Conservation (phyloP, 805 yeast species). For the Jamesozyma rosinii region DNA sequence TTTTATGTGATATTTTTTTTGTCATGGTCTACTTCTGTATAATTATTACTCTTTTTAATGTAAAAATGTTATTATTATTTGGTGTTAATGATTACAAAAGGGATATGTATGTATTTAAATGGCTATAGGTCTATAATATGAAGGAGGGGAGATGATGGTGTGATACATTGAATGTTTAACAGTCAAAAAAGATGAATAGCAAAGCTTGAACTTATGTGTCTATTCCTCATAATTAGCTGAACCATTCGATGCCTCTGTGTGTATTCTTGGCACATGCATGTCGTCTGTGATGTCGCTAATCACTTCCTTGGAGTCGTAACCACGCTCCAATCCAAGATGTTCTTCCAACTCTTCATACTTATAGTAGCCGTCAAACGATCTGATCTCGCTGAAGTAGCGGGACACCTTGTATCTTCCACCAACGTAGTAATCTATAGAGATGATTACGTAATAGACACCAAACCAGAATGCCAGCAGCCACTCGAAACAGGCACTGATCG, state of each 20-base stretch:
- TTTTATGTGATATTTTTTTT: too few relatives aligned
- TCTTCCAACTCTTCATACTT: conserved; percentile 17
- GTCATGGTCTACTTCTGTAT: too few relatives aligned
- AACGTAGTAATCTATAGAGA: conserved; percentile 63
- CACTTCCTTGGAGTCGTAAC: not conserved
- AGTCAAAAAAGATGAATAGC: too few relatives aligned
- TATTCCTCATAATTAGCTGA: not conserved
- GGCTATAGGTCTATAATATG: not conserved
- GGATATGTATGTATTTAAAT: too few relatives aligned
- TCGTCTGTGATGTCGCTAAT: not conserved
- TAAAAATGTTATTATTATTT: not conserved
- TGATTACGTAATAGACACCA: conserved; percentile 53
- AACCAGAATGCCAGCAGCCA: conserved; percentile 86
- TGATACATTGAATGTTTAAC: too few relatives aligned
- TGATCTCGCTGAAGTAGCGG: conserved; percentile 24
- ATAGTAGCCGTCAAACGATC: conserved; percentile 22
- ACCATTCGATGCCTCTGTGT: not conserved
- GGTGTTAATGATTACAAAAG: too few relatives aligned
- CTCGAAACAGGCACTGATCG: conserved; percentile 59
- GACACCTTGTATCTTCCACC: conserved; percentile 37
- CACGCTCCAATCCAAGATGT: not conserved
- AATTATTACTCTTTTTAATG: too few relatives aligned
- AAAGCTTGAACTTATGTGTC: not conserved
- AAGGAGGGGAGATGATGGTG: not conserved
- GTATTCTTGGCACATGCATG: not conserved